A percentile compares a stretch with the other conserved stretches of the same genome.
Evolutionary conservation across 495 filamentous ascomycete genomes (phyloP).

Genomic region (Penicillium subrubescens): DNA sequence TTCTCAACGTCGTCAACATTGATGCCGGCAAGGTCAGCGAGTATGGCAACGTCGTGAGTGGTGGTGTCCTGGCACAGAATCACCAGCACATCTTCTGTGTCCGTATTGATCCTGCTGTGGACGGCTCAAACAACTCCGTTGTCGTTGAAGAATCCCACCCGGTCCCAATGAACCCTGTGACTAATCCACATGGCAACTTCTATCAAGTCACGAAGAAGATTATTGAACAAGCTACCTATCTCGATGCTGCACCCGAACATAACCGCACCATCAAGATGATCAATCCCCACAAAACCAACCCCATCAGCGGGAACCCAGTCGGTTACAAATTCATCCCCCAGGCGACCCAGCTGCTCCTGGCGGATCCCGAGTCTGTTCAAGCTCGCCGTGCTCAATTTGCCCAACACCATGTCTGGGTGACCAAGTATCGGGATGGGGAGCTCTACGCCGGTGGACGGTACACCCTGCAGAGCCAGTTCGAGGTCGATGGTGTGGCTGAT

Average conservation of each 20-base stretch:
- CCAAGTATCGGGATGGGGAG: conserved; percentile 75
- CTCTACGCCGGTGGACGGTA: conserved; percentile 84
- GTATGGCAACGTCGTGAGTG: conserved; percentile 86
- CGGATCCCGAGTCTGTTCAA: conserved; percentile 73
- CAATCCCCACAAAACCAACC: conserved; percentile 66
- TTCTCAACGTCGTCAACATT: conserved; percentile 86
- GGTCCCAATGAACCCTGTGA: conserved; percentile 65
- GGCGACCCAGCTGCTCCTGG: conserved; percentile 78
- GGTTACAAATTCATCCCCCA: conserved; percentile 80
- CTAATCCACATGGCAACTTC: conserved; percentile 83
- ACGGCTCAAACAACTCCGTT: conserved; percentile 71
- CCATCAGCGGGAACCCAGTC: conserved; percentile 73
- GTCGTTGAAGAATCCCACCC: conserved; percentile 73
- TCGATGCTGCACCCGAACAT: conserved; percentile 63
- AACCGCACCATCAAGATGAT: conserved; percentile 85
- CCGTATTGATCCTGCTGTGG: conserved; percentile 82
- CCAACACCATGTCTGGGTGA: conserved; percentile 84
- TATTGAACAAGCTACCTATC: conserved; percentile 63
- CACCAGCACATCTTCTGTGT: conserved; percentile 95
- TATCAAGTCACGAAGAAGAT: conserved; percentile 67
- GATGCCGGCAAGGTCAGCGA: conserved; percentile 58
- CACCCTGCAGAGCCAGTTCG: conserved; percentile 73
- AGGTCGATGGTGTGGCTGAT: conserved; percentile 61
- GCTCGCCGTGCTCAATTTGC: conserved; percentile 82
- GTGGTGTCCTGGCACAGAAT: conserved; percentile 77